A percentile compares a stretch with the other conserved stretches of the same genome.
Conservation (phyloP, 345 rosid species). For the sweet orange (Citrus sinensis) region DVS_A1.0 CM039162.1:30757501-30758000, state of each 20-base stretch:
- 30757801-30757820: background rate
- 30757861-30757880: background rate
- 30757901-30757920: background rate
- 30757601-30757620: background rate
- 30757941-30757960: background rate
- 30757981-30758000: no score
- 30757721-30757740: background rate
- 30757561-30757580: background rate
- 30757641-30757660: background rate
- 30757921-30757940: constrained; percentile 2
- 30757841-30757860: background rate
- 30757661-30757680: background rate
- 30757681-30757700: background rate
- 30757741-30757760: background rate
- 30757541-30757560: background rate
- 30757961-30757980: background rate
- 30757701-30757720: background rate
- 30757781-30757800: background rate
- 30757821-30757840: background rate
- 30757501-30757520: background rate
- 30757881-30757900: background rate
- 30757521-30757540: background rate
- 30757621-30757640: background rate
- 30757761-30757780: background rate
- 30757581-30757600: background rate